Evolutionary conservation across 2,329 filamentous ascomycete genomes (phyloP).

Genomic region (Nemania sp.): DNA sequence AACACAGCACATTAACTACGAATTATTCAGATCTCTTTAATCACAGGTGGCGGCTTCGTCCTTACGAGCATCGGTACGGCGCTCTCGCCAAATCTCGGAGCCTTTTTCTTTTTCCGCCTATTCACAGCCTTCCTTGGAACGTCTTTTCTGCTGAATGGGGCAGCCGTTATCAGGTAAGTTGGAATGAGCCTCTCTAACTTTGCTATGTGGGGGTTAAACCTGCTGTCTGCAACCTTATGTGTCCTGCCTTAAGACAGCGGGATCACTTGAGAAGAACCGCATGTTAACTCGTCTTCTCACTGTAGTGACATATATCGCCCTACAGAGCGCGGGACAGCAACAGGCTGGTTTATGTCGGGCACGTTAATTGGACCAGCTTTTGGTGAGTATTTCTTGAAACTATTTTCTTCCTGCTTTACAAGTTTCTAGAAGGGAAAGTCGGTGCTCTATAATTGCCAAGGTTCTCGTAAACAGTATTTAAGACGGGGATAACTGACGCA

Average conservation of each 20-base stretch:
- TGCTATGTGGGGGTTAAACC: background rate
- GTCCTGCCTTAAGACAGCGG: background rate
- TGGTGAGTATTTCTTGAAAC: too few relatives aligned
- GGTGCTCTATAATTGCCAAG: too few relatives aligned
- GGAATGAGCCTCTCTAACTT: background rate
- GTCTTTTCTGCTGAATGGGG: conserved; percentile 78
- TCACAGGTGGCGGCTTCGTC: conserved; percentile 73
- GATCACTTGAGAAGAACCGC: background rate
- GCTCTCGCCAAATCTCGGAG: conserved; percentile 74
- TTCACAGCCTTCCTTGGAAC: conserved; percentile 82
- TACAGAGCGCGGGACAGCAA: conserved; percentile 76
- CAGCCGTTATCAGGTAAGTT: conserved; percentile 71
- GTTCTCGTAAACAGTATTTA: too few relatives aligned
- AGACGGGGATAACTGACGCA: too few relatives aligned
- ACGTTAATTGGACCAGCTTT: too few relatives aligned
- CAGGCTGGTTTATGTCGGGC: conserved; percentile 78
- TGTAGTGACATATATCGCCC: conserved; percentile 70
- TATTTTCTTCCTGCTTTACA: too few relatives aligned
- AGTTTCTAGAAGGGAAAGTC: too few relatives aligned
- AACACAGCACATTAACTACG: conserved; percentile 16
- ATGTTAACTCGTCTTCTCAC: conserved; percentile 30
- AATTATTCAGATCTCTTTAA: conserved; percentile 63
- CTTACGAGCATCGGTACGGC: conserved; percentile 78
- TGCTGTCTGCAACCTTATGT: background rate
- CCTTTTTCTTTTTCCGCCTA: conserved; percentile 80